Evolutionary conservation across 2,329 filamentous ascomycete genomes (phyloP), one percentile per base, ranked within the genome.

Genomic region (Kalaharituber pfeilii): DNA sequence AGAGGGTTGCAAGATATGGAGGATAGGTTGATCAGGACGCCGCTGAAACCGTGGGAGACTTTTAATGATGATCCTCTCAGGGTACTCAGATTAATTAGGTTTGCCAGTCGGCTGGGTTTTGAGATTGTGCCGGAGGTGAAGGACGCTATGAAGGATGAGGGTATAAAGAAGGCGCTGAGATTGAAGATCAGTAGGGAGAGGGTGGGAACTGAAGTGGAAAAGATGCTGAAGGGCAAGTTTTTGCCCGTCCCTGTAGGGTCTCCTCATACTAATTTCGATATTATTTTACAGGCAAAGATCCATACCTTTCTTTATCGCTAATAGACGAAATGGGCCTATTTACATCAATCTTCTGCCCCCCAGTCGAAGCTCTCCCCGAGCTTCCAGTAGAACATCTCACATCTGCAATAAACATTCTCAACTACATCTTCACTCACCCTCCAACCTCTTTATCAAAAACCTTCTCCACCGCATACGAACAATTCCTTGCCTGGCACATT

Each of bases 31-130:
- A 87, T 98, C 60, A 77, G 83, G 53, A 96, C 91, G 2, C 89
- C 89, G 0, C 70, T 96, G 42, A 82, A 87, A 52, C 88, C 89
- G 24, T 80, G 85, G 52, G 84, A 94, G 66, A 98, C 89, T 0
- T 96, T 98, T 69, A 86, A 81, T 67, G 89, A 96, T 65, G 89
- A 96, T 64, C 91, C 91, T 11, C 72, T 98, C 24, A 77, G 91
- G 18, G 84, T 96, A 2, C 71, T 96, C 57, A 79, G 89, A 49
- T 72, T 96, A 52, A 83, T 98, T 50, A 79, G 91, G 54, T 96
- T 98, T 69, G 86, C 89, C 3, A 93, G 86, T 64, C 77, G 88
- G 20, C 73, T 96, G 6, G 74, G 76, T 47, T 98, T 94, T 66
- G 71, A 68, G 8, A 94, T 98, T 59, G 84, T 93, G 58, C 66